These are phyloP conservation scores for Crotalaria pallida DNA, from an alignment of 306 rosid species.

Conservation along the genomic window DNA sequence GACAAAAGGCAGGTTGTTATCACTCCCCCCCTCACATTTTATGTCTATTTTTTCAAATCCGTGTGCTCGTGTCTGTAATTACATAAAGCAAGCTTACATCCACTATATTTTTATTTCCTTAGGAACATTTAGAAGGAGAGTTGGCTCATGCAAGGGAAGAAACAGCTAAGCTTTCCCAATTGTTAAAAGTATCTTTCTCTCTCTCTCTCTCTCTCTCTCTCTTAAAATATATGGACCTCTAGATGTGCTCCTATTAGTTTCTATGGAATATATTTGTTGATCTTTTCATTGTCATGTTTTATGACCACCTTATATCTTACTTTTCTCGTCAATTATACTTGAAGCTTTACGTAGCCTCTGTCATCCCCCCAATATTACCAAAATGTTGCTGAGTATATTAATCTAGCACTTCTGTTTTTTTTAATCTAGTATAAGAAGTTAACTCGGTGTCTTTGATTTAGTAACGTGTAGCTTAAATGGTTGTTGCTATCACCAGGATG, in stretches of 20 bases:
- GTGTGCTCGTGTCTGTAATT: neutral
- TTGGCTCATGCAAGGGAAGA: conserved; percentile 63
- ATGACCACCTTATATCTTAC: neutral
- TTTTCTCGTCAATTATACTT: neutral
- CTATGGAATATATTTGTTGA: neutral
- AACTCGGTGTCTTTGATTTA: neutral
- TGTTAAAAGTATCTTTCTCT: conserved; percentile 42
- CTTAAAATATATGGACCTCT: neutral
- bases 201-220: neutral
- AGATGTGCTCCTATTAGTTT: neutral
- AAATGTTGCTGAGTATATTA: neutral
- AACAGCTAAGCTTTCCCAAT: conserved; percentile 45
- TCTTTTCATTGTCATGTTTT: neutral
- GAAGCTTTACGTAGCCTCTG: neutral
- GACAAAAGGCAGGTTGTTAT: neutral
- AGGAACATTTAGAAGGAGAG: conserved; percentile 77
- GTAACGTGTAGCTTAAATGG: neutral
- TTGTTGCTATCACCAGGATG: conserved; percentile 45
- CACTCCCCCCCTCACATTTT: neutral
- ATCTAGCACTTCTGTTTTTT: neutral
- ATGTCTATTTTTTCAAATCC: neutral
- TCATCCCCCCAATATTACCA: neutral
- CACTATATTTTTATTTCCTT: neutral
- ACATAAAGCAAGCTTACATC: neutral
- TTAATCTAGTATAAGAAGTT: neutral